Evolutionary conservation across 306 rosid genomes (phyloP), one percentile per base, ranked within the genome.

Genomic region (Lathyrus oleraceus): DNA sequence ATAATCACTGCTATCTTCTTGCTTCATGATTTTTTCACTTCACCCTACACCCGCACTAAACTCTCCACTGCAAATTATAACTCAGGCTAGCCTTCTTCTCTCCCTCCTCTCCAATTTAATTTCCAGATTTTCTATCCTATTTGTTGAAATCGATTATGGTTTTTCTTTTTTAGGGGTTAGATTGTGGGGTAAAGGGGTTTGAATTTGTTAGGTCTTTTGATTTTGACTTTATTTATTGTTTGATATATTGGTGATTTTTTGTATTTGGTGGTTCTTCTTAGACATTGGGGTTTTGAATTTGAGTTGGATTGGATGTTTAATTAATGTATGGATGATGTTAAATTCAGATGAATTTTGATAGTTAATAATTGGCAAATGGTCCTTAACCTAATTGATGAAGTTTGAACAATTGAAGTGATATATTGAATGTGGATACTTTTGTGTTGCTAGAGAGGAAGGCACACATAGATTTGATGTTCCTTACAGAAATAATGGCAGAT

Each of bases 1-100:
- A 39, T 89, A 8, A 60, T 89, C 61, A 67, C 85, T 5, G 92
- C 78, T 42, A 80, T 91, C 70, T 81, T 89, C 65, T 79, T 95
- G 88, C 90, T 95, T 74, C 99, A 86, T 78, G 86, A 76, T 56
- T 91, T 95, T 58, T 74, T 95, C 30, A 81, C 82, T 75, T 81
- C 90, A 67, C 76, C 88, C 48, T 84, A 86, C 80, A 75, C 88
- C 67, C 96, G 87, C 65, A 75, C 76, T 87, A 84, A 80, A 76
- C 38, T 78, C 35, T 77, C 91, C 59, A 2, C 76, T 8, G 12
- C 72, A 10, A 78, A 71, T 32, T 65, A 73, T 14, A 65, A 75
- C 74, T 74, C 89, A 75, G 96, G 99, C 47, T 62, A 23, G 56
- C 66, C 63, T 28, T 43, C 63, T 15, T 61, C 48, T 17, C 43